Percentiles rank a stretch among this genome's conserved stretches.
phyloP scores from a whole-genome alignment of 2,329 filamentous ascomycete genomes.

The Aulographum hederae region DNA sequence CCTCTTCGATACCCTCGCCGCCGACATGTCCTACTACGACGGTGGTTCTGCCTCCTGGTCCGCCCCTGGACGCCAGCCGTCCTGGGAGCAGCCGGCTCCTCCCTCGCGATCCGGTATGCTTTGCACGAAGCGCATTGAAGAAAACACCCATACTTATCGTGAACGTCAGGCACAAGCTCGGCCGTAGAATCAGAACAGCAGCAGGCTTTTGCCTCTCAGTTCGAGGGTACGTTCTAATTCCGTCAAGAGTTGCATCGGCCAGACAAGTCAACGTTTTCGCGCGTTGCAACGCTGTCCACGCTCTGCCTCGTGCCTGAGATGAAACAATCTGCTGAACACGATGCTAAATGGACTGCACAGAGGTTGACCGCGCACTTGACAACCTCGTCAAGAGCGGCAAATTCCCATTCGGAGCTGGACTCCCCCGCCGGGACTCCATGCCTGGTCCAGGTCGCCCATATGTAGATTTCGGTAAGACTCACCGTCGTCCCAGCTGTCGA shows the following conservation, averaged over 20 bases:
- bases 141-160: neutral
- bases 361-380: constrained; percentile 90
- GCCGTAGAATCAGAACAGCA: constrained; percentile 49
- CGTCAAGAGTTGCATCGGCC: neutral
- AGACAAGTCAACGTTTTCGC: neutral
- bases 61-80: constrained; percentile 42
- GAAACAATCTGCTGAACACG: neutral
- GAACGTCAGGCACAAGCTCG: constrained; percentile 58
- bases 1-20: no score
- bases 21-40: constrained; percentile 56
- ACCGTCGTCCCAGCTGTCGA: constrained; percentile 1
- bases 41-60: constrained; percentile 39
- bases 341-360: constrained; percentile 30
- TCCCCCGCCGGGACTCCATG: constrained; percentile 58
- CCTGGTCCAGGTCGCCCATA: constrained; percentile 34
- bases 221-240: neutral
- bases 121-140: neutral
- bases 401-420: constrained; percentile 49
- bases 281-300: neutral
- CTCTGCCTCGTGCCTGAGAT: neutral
- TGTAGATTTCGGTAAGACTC: constrained; percentile 39
- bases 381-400: constrained; percentile 96
- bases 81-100: constrained; percentile 50
- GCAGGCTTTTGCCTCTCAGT: constrained; percentile 50
- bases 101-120: constrained; percentile 52